phyloP scores from a whole-genome alignment of 257 asterid genomes.

The Petunia axillaris region DNA sequence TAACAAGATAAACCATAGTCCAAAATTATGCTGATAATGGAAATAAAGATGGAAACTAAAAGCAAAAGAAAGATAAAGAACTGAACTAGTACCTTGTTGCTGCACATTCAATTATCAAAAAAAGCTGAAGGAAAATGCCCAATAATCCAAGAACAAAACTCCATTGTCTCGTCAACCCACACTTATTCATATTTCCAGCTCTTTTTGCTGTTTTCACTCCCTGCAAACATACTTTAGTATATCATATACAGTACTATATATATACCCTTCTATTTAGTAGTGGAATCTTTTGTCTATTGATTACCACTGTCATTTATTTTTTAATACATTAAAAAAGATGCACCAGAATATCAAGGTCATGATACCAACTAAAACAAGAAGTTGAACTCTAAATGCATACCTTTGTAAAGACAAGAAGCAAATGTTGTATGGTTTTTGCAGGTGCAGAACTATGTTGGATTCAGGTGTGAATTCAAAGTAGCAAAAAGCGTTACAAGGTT shows the following conservation, averaged over 20 bases:
- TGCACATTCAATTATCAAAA: conserved; percentile 26
- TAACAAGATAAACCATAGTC: neutral
- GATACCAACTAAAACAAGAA: neutral
- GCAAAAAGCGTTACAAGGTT: neutral
- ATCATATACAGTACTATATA: neutral
- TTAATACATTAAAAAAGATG: too few relatives aligned
- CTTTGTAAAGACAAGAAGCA: neutral
- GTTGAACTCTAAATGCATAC: neutral
- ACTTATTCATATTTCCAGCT: conserved; percentile 11
- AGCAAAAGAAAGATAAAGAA: neutral
- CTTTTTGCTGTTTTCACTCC: neutral
- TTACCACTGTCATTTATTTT: too few relatives aligned
- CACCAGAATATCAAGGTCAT: neutral
- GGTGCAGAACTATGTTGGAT: neutral
- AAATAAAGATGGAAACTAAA: neutral
- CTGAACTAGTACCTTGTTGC: conserved; percentile 19
- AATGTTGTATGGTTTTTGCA: neutral
- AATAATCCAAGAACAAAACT: conserved; percentile 6
- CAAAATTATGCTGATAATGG: neutral
- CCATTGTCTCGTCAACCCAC: conserved; percentile 25
- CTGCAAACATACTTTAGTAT: neutral
- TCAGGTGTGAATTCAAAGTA: neutral
- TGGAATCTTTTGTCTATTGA: too few relatives aligned
- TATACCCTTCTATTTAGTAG: too few relatives aligned
- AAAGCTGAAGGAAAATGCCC: conserved; percentile 26